phyloP scores from a whole-genome alignment of 2,329 filamentous ascomycete species.

The Orbilia brochopaga region DNA sequence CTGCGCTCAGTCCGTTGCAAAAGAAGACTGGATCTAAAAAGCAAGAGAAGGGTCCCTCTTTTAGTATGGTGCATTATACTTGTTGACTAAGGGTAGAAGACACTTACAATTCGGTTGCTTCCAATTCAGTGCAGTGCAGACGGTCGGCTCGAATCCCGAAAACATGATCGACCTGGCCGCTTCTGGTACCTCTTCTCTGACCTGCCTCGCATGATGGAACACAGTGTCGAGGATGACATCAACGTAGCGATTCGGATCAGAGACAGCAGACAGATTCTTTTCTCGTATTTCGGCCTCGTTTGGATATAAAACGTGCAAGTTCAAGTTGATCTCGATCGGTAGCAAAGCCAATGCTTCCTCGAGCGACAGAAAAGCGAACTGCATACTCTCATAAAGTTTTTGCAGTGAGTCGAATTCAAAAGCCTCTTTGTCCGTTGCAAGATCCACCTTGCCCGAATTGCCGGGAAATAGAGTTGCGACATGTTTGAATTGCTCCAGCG shows the following conservation, averaged over 20 bases:
- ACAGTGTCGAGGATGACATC: conserved; percentile 83
- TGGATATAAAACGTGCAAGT: conserved; percentile 90
- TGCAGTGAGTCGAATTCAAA: conserved; percentile 60
- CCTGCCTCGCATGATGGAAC: conserved; percentile 82
- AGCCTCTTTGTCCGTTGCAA: conserved; percentile 39
- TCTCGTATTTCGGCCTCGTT: conserved; percentile 73
- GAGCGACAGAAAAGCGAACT: conserved; percentile 77
- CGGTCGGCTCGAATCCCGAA: conserved; percentile 85
- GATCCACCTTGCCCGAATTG: conserved; percentile 5
- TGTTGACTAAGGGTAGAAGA: neutral
- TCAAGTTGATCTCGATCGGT: conserved; percentile 80
- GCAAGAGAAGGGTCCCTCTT: conserved; percentile 1
- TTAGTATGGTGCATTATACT: conserved; percentile 5
- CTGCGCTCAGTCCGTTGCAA: conserved; percentile 83
- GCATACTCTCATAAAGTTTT: conserved; percentile 73
- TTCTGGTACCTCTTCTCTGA: conserved; percentile 71
- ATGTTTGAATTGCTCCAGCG: conserved; percentile 71
- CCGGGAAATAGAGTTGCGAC: conserved; percentile 52
- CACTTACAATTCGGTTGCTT: conserved; percentile 90
- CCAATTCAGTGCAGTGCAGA: conserved; percentile 97
- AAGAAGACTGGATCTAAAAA: conserved; percentile 81
- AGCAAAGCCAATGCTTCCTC: conserved; percentile 76
- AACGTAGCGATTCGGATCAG: conserved; percentile 84
- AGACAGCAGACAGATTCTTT: conserved; percentile 73
- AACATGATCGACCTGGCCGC: conserved; percentile 88